These are phyloP conservation scores for Globisporangium orthogonon DNA, from an alignment of 352 stramenopile genomes.

Conservation along the genomic window DNA sequence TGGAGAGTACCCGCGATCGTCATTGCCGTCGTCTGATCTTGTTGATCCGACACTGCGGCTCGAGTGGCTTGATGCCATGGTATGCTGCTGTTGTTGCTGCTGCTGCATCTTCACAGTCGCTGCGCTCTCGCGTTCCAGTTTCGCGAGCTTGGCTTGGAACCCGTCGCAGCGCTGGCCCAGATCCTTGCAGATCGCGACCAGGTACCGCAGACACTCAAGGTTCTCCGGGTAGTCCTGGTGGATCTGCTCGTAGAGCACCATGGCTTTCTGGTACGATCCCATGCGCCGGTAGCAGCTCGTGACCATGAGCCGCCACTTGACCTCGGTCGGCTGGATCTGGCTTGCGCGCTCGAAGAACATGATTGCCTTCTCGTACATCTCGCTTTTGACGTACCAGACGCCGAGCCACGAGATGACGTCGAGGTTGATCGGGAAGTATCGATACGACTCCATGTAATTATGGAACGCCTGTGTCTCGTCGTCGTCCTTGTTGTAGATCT, in stretches of 20 bases:
- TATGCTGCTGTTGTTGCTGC: constrained; percentile 19
- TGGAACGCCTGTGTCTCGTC: constrained; percentile 94
- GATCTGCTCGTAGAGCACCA: constrained; percentile 93
- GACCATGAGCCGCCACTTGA: constrained; percentile 97
- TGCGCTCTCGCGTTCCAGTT: constrained; percentile 69
- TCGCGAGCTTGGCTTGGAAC: constrained; percentile 91
- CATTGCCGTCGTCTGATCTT: constrained; percentile 24
- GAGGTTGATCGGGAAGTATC: constrained; percentile 93
- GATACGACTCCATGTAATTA: constrained; percentile 94
- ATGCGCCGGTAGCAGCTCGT: constrained; percentile 95
- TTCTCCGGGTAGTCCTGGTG: constrained; percentile 93
- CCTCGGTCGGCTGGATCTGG: constrained; percentile 92
- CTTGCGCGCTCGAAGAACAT: constrained; percentile 94
- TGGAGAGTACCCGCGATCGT: constrained; percentile 15
- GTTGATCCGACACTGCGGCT: constrained; percentile 14
- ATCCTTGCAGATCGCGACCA: constrained; percentile 94
- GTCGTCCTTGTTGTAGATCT: constrained; percentile 93
- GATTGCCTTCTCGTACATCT: constrained; percentile 96
- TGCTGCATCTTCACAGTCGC: constrained; percentile 29
- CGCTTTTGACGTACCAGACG: constrained; percentile 95
- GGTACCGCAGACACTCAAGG: constrained; percentile 87
- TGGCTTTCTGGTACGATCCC: constrained; percentile 88
- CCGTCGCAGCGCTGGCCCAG: constrained; percentile 88
- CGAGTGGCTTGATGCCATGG: constrained; percentile 8
- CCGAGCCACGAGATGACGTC: constrained; percentile 96